Base-by-base conservation (phyloP, 139 green algal species). In the Dunaliella primolecta region DNA sequence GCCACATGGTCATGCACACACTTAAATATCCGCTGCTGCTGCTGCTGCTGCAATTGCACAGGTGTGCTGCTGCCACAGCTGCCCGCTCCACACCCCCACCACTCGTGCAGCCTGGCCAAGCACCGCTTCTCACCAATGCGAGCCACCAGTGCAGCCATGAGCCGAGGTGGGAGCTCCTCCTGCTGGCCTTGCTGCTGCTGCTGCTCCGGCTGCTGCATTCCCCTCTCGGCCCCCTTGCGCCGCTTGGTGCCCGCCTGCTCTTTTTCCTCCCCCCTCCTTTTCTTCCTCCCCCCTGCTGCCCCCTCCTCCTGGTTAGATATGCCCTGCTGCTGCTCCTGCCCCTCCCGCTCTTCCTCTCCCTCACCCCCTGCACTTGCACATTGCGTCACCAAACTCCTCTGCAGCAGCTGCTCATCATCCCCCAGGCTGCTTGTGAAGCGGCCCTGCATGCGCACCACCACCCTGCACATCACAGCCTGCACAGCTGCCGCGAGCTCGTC, bases 341-440 rank as follows among this genome's bases (percentile, higher is more conserved):
- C n/a, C n/a, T n/a, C n/a, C n/a, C n/a, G n/a, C n/a, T n/a, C n/a
- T n/a, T n/a, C n/a, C n/a, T n/a, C n/a, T n/a, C n/a, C n/a, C n/a
- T n/a, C n/a, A n/a, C n/a, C n/a, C n/a, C n/a, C n/a, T n/a, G n/a
- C n/a, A n/a, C n/a, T n/a, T n/a, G n/a, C n/a, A n/a, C n/a, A n/a
- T n/a, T n/a, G n/a, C n/a, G n/a, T n/a, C n/a, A n/a, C n/a, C n/a
- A n/a, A n/a, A n/a, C n/a, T n/a, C n/a, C n/a, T n/a, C n/a, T n/a
- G n/a, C 83, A 85, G 55, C 81, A 85, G 37, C 85, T 36, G n/a
- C 80, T 87, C 72, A 75, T 91, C 88, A 36, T 89, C 80, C 57
- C 79, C 36, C 70, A 89, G 36, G 75, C 46, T 81, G 46, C 75
- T 81, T 30, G 36, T 84, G 88, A 89, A 89, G 38, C 88, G 85